Evolutionary conservation across 129 eudicot species (phyloP).

Genomic region (Lactuca saligna): DNA sequence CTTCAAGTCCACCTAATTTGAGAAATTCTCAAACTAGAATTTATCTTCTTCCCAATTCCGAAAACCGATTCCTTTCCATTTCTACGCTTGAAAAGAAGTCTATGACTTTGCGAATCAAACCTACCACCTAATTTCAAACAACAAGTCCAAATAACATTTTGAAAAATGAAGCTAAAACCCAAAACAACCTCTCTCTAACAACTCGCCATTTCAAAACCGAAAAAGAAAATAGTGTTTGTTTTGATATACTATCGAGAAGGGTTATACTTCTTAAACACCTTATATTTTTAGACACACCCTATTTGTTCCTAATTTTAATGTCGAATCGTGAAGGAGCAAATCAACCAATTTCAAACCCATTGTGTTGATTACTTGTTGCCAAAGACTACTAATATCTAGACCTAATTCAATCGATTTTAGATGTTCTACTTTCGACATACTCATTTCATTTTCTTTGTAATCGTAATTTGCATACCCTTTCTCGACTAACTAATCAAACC

Average conservation of each 20-base stretch:
- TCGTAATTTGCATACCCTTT: constrained; percentile 66
- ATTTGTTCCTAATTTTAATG: constrained; percentile 66
- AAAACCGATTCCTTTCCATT: constrained; percentile 56
- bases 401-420: constrained; percentile 58
- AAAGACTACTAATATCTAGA: constrained; percentile 70
- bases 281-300: constrained; percentile 64
- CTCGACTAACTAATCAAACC: constrained; percentile 92
- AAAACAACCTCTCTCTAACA: constrained; percentile 57
- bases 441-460: constrained; percentile 42
- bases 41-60: constrained; percentile 71
- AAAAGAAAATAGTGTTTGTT: constrained; percentile 58
- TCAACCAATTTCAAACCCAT: constrained; percentile 67
- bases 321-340: constrained; percentile 87
- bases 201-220: constrained; percentile 52
- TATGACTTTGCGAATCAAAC: constrained; percentile 64
- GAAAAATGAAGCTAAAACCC: constrained; percentile 58
- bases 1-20: constrained; percentile 67
- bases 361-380: constrained; percentile 72
- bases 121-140: constrained; percentile 44
- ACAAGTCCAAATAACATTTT: constrained; percentile 43
- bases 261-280: constrained; percentile 58
- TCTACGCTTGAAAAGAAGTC: constrained; percentile 71
- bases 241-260: constrained; percentile 49
- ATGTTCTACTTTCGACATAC: constrained; percentile 39
- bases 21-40: constrained; percentile 64